Percentiles rank a stretch among this genome's conserved stretches.
phyloP scores from a whole-genome alignment of 2,329 filamentous ascomycete species.

The Ophiocordyceps camponoti-saundersi region DNA sequence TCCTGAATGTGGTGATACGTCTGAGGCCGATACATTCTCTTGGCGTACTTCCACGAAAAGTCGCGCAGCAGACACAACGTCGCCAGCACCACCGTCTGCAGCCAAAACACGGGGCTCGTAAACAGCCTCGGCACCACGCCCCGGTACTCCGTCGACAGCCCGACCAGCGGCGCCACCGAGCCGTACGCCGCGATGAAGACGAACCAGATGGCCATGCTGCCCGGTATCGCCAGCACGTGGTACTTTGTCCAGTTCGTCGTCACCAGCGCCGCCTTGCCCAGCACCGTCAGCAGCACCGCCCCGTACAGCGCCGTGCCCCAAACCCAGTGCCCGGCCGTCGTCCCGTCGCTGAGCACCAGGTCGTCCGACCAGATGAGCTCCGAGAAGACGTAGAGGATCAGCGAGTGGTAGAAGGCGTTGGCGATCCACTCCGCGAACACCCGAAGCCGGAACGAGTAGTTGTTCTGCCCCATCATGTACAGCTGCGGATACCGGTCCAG shows the following conservation, averaged over 20 bases:
- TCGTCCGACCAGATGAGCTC: constrained; percentile 72
- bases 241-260: constrained; percentile 99
- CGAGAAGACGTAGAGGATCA: constrained; percentile 77
- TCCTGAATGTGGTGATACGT: constrained; percentile 97
- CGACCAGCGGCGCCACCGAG: constrained; percentile 65
- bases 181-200: constrained; percentile 79
- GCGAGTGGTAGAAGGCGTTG: constrained; percentile 90
- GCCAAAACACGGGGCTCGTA: constrained; percentile 72
- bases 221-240: constrained; percentile 85
- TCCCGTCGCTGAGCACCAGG: constrained; percentile 61
- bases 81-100: constrained; percentile 69
- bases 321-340: constrained; percentile 84
- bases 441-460: constrained; percentile 82
- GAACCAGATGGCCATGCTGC: constrained; percentile 83
- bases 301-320: constrained; percentile 96
- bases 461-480: constrained; percentile 83
- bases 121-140: constrained; percentile 73
- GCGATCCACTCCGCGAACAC: constrained; percentile 86
- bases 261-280: constrained; percentile 86
- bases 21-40: constrained; percentile 92
- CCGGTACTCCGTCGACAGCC: constrained; percentile 68
- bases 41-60: constrained; percentile 92
- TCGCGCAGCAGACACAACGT: constrained; percentile 72
- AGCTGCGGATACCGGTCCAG: constrained; percentile 93
- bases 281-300: constrained; percentile 78